These are phyloP conservation scores for Cerrena zonata DNA, from an alignment of 1,284 basidiomycete genomes.

Conservation along the genomic window DNA sequence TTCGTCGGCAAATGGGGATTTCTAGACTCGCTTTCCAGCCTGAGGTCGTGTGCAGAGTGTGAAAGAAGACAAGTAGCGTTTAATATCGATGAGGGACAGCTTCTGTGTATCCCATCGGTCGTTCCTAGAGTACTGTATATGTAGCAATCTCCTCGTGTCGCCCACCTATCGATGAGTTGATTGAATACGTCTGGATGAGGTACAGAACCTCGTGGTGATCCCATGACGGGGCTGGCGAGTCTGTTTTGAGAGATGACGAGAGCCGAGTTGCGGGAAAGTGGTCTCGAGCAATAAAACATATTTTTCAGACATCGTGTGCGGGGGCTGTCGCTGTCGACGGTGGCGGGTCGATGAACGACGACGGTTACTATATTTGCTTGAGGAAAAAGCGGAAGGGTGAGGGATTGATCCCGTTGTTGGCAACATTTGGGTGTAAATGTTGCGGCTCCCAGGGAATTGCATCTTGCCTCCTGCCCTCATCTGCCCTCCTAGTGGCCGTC, in stretches of 20 bases:
- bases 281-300: not conserved
- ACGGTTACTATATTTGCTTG: not conserved
- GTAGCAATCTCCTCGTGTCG: not conserved
- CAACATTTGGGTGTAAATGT: not conserved
- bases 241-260: not conserved
- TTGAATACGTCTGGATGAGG: not conserved
- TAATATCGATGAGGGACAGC: not conserved
- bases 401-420: not conserved
- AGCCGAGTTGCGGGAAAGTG: not conserved
- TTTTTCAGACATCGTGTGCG: not conserved
- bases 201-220: not conserved
- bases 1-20: too few species aligned
- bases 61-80: too few species aligned
- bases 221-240: not conserved
- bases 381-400: not conserved
- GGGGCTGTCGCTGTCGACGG: not conserved
- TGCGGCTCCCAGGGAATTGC: not conserved
- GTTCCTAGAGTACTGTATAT: not conserved
- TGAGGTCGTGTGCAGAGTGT: too few species aligned
- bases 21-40: too few species aligned
- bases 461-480: not conserved
- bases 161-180: not conserved
- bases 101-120: not conserved
- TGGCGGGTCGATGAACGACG: not conserved
- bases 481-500: constrained; percentile 16